These are phyloP conservation scores for Verticillium tricorpus DNA, from an alignment of 2,329 filamentous ascomycete species.

Conservation along the genomic window DNA sequence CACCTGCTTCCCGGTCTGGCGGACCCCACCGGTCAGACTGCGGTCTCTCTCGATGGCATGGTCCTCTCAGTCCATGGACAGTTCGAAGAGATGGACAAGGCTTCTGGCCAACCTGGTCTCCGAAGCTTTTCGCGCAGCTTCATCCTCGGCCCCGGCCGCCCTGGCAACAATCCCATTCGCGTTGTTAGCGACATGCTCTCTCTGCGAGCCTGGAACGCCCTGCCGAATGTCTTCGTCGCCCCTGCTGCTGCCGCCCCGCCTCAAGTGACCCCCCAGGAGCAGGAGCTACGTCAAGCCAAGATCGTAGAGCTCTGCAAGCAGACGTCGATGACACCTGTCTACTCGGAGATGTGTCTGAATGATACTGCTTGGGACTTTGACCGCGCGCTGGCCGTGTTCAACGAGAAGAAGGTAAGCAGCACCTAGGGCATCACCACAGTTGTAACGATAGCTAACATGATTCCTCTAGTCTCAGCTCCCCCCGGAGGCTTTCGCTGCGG, in stretches of 20 bases:
- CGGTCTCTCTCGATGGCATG: slow-evolving; percentile 64
- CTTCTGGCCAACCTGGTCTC: slow-evolving; percentile 52
- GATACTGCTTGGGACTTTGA: slow-evolving; percentile 78
- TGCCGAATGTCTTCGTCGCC: slow-evolving; percentile 38
- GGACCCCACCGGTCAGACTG: slow-evolving; percentile 60
- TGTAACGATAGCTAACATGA: neutral
- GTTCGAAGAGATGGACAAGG: slow-evolving; percentile 67
- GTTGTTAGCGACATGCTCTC: slow-evolving; percentile 78
- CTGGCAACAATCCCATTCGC: slow-evolving; percentile 59
- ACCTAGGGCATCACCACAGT: neutral
- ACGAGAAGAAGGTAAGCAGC: slow-evolving; percentile 62
- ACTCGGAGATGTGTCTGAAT: slow-evolving; percentile 74
- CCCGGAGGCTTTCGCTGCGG: slow-evolving; percentile 38
- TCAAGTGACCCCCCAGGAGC: slow-evolving; percentile 19
- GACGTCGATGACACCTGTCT: slow-evolving; percentile 76
- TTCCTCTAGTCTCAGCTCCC: slow-evolving; percentile 37
- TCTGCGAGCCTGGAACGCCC: slow-evolving; percentile 58
- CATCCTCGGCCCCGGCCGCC: slow-evolving; percentile 69
- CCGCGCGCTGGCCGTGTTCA: slow-evolving; percentile 69
- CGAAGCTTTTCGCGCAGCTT: slow-evolving; percentile 82
- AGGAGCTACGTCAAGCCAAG: slow-evolving; percentile 53
- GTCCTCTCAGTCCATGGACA: slow-evolving; percentile 78
- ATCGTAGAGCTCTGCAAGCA: slow-evolving; percentile 70
- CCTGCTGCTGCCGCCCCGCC: slow-evolving; percentile 17
- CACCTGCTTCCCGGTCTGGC: slow-evolving; percentile 67